Percentiles rank a stretch among this genome's conserved stretches.
Evolutionary conservation across 345 rosid genomes (phyloP).

Genomic region (Carallia brachiata): DNA sequence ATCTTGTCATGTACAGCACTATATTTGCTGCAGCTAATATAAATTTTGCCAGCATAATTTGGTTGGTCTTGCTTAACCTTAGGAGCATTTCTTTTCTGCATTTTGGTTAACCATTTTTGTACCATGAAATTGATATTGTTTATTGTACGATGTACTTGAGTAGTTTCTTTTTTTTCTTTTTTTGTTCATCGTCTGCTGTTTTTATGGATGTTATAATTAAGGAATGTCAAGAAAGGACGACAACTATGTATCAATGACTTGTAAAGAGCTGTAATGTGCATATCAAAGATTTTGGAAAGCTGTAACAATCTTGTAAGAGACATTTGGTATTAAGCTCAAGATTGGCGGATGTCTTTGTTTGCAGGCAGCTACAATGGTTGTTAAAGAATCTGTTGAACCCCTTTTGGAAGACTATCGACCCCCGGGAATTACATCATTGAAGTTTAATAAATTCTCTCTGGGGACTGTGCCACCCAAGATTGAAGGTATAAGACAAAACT

Average conservation of each 20-base stretch:
- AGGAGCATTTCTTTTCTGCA: too few relatives aligned
- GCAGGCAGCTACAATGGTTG: conserved; percentile 89
- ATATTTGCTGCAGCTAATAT: too few relatives aligned
- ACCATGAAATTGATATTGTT: too few relatives aligned
- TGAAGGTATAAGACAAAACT: conserved; percentile 61
- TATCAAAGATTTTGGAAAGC: background rate
- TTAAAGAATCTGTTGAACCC: conserved; percentile 96
- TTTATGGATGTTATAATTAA: too few relatives aligned
- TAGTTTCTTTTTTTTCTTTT: too few relatives aligned
- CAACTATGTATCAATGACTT: background rate
- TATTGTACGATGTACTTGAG: too few relatives aligned
- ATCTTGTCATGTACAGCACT: too few relatives aligned
- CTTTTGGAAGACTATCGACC: conserved; percentile 94
- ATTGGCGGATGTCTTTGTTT: conserved; percentile 29
- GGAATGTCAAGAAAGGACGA: too few relatives aligned
- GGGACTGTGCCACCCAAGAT: conserved; percentile 98
- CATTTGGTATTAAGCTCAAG: conserved; percentile 7
- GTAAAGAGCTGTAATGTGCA: background rate
- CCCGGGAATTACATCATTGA: conserved; percentile 86
- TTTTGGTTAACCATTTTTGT: too few relatives aligned
- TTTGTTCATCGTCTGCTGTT: too few relatives aligned
- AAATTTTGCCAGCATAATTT: too few relatives aligned
- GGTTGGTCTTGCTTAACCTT: too few relatives aligned
- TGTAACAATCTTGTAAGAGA: background rate
- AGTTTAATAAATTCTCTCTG: conserved; percentile 80